Conservation (phyloP, 2,329 filamentous ascomycete species). For the Botrytis tulipae region DNA sequence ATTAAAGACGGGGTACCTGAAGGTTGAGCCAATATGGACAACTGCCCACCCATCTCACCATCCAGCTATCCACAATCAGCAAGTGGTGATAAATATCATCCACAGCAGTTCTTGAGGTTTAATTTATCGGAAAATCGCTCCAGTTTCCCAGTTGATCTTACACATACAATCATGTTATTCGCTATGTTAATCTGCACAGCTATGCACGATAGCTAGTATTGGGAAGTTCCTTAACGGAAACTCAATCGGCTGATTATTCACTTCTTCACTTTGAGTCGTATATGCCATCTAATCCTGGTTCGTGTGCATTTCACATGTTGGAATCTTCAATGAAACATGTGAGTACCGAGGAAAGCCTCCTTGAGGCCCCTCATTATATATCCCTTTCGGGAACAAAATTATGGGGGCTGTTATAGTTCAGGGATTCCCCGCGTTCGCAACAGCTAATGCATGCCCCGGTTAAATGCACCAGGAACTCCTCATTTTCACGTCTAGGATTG, state of each 20-base stretch:
- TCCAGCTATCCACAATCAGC: background rate
- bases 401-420: background rate
- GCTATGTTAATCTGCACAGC: background rate
- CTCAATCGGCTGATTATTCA: background rate
- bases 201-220: background rate
- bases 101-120: background rate
- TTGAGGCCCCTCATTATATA: background rate
- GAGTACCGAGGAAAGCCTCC: background rate
- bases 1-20: background rate
- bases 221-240: background rate
- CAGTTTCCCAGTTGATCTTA: background rate
- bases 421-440: constrained; percentile 14
- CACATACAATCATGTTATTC: background rate
- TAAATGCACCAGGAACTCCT: background rate
- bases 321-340: background rate
- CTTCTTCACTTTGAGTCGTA: background rate
- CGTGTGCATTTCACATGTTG: background rate
- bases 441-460: background rate
- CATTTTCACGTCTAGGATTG: background rate
- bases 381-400: background rate
- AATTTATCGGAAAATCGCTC: background rate
- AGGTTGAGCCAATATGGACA: background rate
- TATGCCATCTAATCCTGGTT: background rate
- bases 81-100: background rate
- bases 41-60: background rate